Base-by-base conservation (phyloP, 176 grass and related monocot species). In the Urochloa ruziziensis region DNA sequence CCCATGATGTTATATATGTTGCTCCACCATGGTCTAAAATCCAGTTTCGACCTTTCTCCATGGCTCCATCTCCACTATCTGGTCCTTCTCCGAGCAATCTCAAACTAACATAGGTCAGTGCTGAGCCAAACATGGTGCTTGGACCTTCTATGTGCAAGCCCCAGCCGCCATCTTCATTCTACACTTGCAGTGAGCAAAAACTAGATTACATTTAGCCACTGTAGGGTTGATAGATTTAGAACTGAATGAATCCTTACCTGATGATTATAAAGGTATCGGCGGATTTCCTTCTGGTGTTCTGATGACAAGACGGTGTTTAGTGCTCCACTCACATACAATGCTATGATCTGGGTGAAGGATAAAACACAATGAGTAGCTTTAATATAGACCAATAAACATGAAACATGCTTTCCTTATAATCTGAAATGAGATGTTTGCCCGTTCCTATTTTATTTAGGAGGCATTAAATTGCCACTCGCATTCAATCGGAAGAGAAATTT, bases 81-180 rank as follows among this genome's bases (percentile, higher is more conserved):
- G 89, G 66, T 25, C 52, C 89, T 89, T 99, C 89, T 35, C 96
- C 96, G 60, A 99, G 91, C 80, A 99, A 90, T 79, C 93, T 94
- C 77, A 99, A 77, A n/a, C 1, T 86, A 84, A 99, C 91, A 67
- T 99, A 99, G 52, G 91, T 92, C 74, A 96, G 82, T 7, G 59
- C 91, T 48, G 96, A 94, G 62, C 96, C 96, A 87, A 98, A 98
- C 96, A 98, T 95, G 54, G 93, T 98, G 85, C 93, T 98, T 46
- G 80, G 75, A 54, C 93, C 89, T 80, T 95, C 93, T 83, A 98
- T 95, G 75, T 98, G 96, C 73, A 98, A 90, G 28, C 96, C 96
- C 91, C 96, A 98, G 36, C 96, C 96, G 10, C 96, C 93, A 72
- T 98, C 93, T 91, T 91, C 79, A 64, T 98, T 98, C 93, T 98